These are phyloP conservation scores for Gossypium raimondii DNA, from an alignment of 345 rosid species.

Conservation along the genomic window DNA sequence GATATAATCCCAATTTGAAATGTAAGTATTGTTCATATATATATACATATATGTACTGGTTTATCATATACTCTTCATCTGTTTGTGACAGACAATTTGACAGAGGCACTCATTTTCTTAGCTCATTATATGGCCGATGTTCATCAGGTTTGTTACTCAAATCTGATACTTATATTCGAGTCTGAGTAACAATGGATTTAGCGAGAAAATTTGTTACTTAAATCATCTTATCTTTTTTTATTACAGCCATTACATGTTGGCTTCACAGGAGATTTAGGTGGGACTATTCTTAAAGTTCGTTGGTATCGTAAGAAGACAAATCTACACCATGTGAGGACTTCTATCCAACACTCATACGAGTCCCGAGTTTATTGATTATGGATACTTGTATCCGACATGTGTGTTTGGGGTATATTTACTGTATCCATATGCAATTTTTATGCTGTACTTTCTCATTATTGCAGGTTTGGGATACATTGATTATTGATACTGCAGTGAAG, in stretches of 20 bases:
- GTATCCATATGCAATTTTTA: background rate
- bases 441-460: conserved; percentile 1
- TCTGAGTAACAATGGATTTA: too few relatives aligned
- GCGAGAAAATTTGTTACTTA: too few relatives aligned
- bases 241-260: conserved; percentile 93
- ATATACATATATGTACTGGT: background rate
- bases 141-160: conserved; percentile 64
- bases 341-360: background rate
- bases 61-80: conserved; percentile 14
- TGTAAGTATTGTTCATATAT: conserved; percentile 37
- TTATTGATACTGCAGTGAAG: conserved; percentile 70
- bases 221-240: conserved; percentile 1
- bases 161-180: background rate
- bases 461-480: conserved; percentile 48
- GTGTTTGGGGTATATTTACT: background rate
- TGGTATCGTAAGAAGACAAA: conserved; percentile 84
- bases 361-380: too few relatives aligned
- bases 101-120: conserved; percentile 88
- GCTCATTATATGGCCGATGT: conserved; percentile 85
- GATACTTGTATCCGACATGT: background rate
- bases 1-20: conserved; percentile 24
- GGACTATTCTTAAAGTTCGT: conserved; percentile 63
- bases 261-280: conserved; percentile 89
- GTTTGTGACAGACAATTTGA: conserved; percentile 64
- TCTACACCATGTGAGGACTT: conserved; percentile 79